These are phyloP conservation scores for Ramicandelaber brevisporus DNA, from an alignment of 192 early-diverging fungal species.

Conservation along the genomic window DNA sequence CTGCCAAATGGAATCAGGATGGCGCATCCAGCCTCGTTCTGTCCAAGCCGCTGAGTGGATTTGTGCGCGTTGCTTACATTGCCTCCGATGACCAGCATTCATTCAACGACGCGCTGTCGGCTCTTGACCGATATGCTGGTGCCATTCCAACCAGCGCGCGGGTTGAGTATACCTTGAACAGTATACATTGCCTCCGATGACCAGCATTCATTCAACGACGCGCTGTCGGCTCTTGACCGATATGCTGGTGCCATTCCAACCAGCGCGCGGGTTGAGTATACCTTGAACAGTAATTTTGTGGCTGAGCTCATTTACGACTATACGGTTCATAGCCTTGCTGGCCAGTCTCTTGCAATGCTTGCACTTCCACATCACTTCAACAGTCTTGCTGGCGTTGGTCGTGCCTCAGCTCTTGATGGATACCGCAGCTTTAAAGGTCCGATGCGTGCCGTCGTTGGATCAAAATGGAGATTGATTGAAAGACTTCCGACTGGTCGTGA, in stretches of 20 bases:
- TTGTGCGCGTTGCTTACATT: constrained; percentile 18
- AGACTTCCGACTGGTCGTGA: constrained; percentile 7
- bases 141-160: constrained; percentile 16
- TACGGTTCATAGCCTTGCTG: constrained; percentile 12
- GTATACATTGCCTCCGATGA: constrained; percentile 11
- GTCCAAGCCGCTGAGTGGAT: constrained; percentile 5
- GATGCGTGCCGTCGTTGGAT: constrained; percentile 16
- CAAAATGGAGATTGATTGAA: constrained; percentile 16
- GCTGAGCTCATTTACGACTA: constrained; percentile 12
- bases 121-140: constrained; percentile 16
- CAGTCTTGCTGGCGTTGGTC: constrained; percentile 2
- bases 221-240: constrained; percentile 13
- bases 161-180: constrained; percentile 13
- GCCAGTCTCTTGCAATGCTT: constrained; percentile 12
- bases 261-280: constrained; percentile 5
- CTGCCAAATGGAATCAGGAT: constrained; percentile 9
- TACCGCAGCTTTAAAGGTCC: constrained; percentile 21
- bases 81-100: constrained; percentile 13
- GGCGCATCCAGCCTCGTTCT: constrained; percentile 1
- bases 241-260: constrained; percentile 10
- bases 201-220: no score
- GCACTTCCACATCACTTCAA: constrained; percentile 22
- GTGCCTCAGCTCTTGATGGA: constrained; percentile 6
- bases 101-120: constrained; percentile 7
- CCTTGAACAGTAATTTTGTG: no score